phyloP scores from a whole-genome alignment of 2,329 filamentous ascomycete genomes.

The Orbilia brochopaga region DNA sequence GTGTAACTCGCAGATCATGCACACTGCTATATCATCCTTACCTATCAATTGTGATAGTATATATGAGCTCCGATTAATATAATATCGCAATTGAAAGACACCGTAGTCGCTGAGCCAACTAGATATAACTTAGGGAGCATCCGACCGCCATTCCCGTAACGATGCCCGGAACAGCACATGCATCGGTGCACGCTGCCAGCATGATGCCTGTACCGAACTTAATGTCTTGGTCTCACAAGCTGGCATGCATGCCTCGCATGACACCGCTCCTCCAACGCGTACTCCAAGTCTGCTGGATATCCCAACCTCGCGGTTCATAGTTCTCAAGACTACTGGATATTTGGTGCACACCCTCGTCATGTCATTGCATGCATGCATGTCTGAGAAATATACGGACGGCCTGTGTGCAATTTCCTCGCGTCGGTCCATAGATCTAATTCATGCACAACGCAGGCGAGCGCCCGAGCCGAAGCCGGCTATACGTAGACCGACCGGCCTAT shows the following conservation, averaged over 20 bases:
- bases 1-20: background rate
- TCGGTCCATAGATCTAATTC: slow-evolving; percentile 15
- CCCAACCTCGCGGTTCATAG: no score
- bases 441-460: no score
- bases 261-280: slow-evolving; percentile 2
- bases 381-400: slow-evolving; percentile 5
- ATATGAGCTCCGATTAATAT: no score
- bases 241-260: background rate
- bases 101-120: no score
- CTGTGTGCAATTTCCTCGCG: slow-evolving; percentile 34
- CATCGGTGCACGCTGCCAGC: background rate
- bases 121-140: no score
- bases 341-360: no score
- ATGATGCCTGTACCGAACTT: background rate
- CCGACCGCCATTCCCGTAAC: background rate
- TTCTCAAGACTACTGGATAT: no score
- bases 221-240: background rate
- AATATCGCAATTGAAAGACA: no score
- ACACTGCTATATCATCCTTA: background rate
- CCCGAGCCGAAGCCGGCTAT: no score
- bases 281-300: no score
- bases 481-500: no score
- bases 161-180: background rate
- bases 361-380: background rate
- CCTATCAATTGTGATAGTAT: no score